Percentiles rank a stretch among this genome's conserved stretches.
phyloP scores from a whole-genome alignment of 208 protist species.

The Angomonas ambiguus region DNA sequence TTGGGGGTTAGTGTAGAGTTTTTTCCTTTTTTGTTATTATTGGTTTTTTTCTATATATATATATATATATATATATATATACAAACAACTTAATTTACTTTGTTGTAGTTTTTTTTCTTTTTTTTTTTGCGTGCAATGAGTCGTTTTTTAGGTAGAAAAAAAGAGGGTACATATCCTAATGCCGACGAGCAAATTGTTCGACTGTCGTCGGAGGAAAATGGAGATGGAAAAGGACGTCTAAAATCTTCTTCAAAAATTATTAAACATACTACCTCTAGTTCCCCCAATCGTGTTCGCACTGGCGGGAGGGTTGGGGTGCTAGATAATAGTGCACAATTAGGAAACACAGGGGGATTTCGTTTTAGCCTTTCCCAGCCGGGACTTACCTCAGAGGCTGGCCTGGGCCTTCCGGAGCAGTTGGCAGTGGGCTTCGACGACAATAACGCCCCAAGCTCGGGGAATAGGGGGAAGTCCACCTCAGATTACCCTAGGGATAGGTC shows the following conservation, averaged over 20 bases:
- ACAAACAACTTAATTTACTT: too few species aligned
- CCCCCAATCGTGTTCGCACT: too few species aligned
- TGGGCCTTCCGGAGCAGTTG: neutral
- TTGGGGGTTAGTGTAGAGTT: neutral
- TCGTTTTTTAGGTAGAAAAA: neutral
- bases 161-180: neutral
- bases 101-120: too few species aligned
- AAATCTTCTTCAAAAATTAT: too few species aligned
- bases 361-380: neutral
- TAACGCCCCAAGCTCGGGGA: neutral
- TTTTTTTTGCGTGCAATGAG: neutral
- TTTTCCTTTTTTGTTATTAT: neutral
- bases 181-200: neutral
- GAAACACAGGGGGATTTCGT: neutral
- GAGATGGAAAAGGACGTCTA: too few species aligned
- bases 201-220: neutral
- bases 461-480: neutral
- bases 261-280: too few species aligned
- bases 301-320: too few species aligned
- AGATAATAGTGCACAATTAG: neutral
- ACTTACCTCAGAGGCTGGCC: neutral
- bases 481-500: neutral
- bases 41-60: neutral
- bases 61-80: slow-evolving; percentile 10
- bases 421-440: neutral